Base-by-base conservation (phyloP, 1,284 basidiomycete species). In the Mycosarcoma mackinlayi region DNA sequence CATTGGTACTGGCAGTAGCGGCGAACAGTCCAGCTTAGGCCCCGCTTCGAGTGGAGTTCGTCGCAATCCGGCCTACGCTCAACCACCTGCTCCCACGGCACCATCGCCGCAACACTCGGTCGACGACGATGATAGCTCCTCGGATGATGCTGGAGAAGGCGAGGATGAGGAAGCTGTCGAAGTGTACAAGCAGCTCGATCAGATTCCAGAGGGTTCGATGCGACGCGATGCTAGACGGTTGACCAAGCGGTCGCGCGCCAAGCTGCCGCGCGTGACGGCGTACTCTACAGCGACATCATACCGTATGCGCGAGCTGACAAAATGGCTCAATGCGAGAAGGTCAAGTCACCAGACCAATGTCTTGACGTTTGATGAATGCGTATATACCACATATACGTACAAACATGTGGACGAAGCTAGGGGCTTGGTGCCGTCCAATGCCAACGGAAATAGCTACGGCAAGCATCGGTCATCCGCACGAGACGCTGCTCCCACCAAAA, bases 221-320 rank as follows among this genome's bases (percentile, higher is more conserved):
- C 88, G 93, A 44, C 87, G 93, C 62, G 94, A 97, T 86, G 94
- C 94, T 0, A 84, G 93, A 61, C 88, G 88, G 59, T 84, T 97
- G 66, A 97, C 94, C 0, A 94, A 95, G 84, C 92, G 91, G 83
- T 94, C 94, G 79, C 93, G 94, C 31, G 93, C 94, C 74, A 92
- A 91, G 38, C 83, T 97, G 28, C 93, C 94, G n/a, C 86, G 94
- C 72, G 94, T 95, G 18, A 96, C 94, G 4, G 94, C 94, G 3
- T 97, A 96, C 84, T 92, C 93, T 54, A 97, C 94, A 14, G 92
- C 94, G 34, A 90, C 88, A 92, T 93, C 93, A 13, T 97, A 95
- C 82, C 88, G 91, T 53, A 90, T 96, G 84, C 86, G 88, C 37
- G 92, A 93, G 35, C 86, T 96, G 14, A 88, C 93, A 84, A 90